Evolutionary conservation across 1,139 yeast genomes (phyloP), one percentile per base, ranked within the genome.

Genomic region (Geotrichum klebahnii): DNA sequence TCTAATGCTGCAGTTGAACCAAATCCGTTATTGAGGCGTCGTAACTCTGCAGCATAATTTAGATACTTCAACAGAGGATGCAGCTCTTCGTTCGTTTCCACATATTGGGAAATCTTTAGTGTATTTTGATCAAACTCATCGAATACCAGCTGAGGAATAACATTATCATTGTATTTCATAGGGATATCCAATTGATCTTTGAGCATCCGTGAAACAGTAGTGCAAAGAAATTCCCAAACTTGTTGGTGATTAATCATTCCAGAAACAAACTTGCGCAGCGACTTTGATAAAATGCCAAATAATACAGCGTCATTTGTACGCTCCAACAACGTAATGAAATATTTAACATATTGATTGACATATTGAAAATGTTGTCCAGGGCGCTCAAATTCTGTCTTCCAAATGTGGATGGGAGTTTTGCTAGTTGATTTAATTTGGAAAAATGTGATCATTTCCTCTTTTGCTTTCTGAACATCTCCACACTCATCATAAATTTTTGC

Each of bases 301-400:
- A 80, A 73, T 17, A 75, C 76, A 43, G 84, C 71, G 60, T 89
- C 94, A 8, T 74, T 69, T 9, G 78, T 73, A 28, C 70, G 66
- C 37, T 75, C 71, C 26, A 87, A 67, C 23, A 90, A 61, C 23
- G 77, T 77, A 47, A 84, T 75, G 59, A 76, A 82, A 61, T 83
- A 84, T 48, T 70, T 65, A 14, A 87, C 78, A 61, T 92, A 92
- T 53, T 81, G 80, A 57, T 75, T 77, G 16, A 86, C 84, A 66
- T 85, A 89, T 34, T 79, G 79, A 63, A 88, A 92, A 66, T 92
- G 97, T 59, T 86, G 87, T 0, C 99, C 99, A 0, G 97, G 94
- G 16, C 95, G 70, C 66, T 94, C 98, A 58, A 74, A 68, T 46
- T 89, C 96, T 0, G 97, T 95, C 60, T 88, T 88, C 98, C 98